A percentile compares a stretch with the other conserved stretches of the same genome.
Conservation (phyloP, 2,329 filamentous ascomycete species). For the Elsinoe arachidis region DNA sequence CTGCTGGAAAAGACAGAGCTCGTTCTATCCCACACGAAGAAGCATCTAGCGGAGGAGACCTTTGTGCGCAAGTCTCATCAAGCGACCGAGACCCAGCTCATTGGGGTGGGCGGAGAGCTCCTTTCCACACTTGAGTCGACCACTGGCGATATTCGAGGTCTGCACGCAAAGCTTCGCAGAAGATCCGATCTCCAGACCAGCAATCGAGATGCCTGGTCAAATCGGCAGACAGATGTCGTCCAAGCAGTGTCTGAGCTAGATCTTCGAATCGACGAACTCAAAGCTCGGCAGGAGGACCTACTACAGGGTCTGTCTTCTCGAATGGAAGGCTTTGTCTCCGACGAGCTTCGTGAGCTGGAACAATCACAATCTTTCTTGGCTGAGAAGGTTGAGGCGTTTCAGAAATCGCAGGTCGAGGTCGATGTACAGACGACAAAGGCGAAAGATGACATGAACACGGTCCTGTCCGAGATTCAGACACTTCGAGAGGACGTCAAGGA, state of each 20-base stretch:
- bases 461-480: slow-evolving; percentile 85
- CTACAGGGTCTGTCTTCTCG: slow-evolving; percentile 58
- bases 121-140: slow-evolving; percentile 70
- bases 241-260: slow-evolving; percentile 73
- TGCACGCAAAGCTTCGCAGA: slow-evolving; percentile 78
- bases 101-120: slow-evolving; percentile 63
- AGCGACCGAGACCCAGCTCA: slow-evolving; percentile 70
- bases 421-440: slow-evolving; percentile 59
- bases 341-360: slow-evolving; percentile 64
- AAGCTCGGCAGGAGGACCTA: slow-evolving; percentile 61
- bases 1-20: slow-evolving; percentile 82
- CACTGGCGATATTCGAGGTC: slow-evolving; percentile 67
- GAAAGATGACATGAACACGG: slow-evolving; percentile 79
- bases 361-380: slow-evolving; percentile 62
- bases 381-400: slow-evolving; percentile 59
- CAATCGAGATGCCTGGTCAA: slow-evolving; percentile 71
- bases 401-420: slow-evolving; percentile 58
- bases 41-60: slow-evolving; percentile 70
- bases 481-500: slow-evolving; percentile 80
- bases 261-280: slow-evolving; percentile 62
- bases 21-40: slow-evolving; percentile 67
- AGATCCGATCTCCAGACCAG: slow-evolving; percentile 73
- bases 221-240: slow-evolving; percentile 65
- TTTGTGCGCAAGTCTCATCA: slow-evolving; percentile 75
- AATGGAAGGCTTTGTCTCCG: slow-evolving; percentile 67